These are phyloP conservation scores for Aspergillus egyptiacus DNA, from an alignment of 495 filamentous ascomycete genomes.

Conservation along the genomic window DNA sequence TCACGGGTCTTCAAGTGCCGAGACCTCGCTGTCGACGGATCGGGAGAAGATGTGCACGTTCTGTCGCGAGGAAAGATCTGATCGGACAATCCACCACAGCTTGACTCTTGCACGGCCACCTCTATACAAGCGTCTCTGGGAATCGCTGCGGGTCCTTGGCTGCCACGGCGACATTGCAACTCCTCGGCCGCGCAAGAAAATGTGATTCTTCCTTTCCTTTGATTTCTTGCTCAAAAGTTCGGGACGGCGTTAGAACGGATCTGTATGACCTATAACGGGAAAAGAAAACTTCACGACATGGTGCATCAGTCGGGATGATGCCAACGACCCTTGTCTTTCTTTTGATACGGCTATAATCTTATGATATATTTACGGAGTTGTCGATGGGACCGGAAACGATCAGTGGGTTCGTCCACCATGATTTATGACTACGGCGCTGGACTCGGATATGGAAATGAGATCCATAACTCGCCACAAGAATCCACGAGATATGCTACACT, in stretches of 20 bases:
- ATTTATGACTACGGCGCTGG: constrained; percentile 10
- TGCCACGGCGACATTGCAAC: constrained; percentile 21
- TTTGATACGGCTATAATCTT: constrained; percentile 13
- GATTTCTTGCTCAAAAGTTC: constrained; percentile 3
- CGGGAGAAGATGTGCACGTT: constrained; percentile 29
- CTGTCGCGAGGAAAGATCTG: constrained; percentile 35
- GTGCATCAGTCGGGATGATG: constrained; percentile 2
- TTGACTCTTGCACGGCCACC: constrained; percentile 19
- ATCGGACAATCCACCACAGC: constrained; percentile 19
- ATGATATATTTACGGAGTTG: constrained; percentile 12
- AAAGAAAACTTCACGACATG: background rate
- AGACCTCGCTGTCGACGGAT: constrained; percentile 9
- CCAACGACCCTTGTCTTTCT: constrained; percentile 6
- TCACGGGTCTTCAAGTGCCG: constrained; percentile 30
- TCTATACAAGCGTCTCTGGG: constrained; percentile 29
- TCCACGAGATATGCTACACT: constrained; percentile 1
- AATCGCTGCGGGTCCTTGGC: constrained; percentile 24
- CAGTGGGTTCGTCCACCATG: background rate
- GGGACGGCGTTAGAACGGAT: constrained; percentile 8
- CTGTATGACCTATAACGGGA: constrained; percentile 2
- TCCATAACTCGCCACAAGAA: constrained; percentile 10
- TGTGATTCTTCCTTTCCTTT: constrained; percentile 8
- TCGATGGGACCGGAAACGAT: background rate
- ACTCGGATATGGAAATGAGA: background rate
- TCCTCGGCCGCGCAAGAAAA: constrained; percentile 12